Evolutionary conservation across 805 yeast genomes (phyloP).

Genomic region (Cyberlindnera meyerae): DNA sequence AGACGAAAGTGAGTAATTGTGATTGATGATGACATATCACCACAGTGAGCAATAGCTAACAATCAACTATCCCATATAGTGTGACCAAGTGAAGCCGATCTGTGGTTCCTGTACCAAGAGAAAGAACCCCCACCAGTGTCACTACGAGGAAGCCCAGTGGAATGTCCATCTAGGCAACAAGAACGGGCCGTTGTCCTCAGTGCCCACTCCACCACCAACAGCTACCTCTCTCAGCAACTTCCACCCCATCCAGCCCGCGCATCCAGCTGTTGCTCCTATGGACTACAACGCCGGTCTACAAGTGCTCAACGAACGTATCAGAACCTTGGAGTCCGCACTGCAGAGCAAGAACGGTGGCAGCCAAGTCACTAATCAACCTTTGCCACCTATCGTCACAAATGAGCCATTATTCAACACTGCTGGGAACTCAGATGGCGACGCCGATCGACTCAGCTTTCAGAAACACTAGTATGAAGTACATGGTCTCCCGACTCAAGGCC

Average conservation of each 20-base stretch:
- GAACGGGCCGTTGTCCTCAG: not conserved
- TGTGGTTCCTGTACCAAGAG: slow-evolving; percentile 21
- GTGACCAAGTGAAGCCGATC: slow-evolving; percentile 23
- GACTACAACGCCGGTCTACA: slow-evolving; percentile 2
- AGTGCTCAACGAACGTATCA: slow-evolving; percentile 15
- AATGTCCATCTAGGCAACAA: slow-evolving; percentile 8
- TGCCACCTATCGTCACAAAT: too few species aligned
- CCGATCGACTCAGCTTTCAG: slow-evolving; percentile 7
- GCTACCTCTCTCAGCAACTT: too few species aligned
- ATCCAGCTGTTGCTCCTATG: not conserved
- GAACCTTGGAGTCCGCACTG: slow-evolving; percentile 13
- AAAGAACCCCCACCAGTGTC: slow-evolving; percentile 15
- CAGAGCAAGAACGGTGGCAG: not conserved
- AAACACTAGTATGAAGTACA: slow-evolving; percentile 7
- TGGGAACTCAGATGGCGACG: not conserved
- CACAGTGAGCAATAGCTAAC: too few species aligned
- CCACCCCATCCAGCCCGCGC: not conserved
- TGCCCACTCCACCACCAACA: not conserved
- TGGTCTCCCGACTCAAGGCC: slow-evolving; percentile 17
- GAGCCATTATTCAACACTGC: not conserved
- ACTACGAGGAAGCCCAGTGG: slow-evolving; percentile 23
- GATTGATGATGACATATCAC: too few species aligned
- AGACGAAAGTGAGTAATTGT: slow-evolving; percentile 21
- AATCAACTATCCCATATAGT: too few species aligned
- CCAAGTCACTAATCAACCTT: not conserved